These are phyloP conservation scores for Leccinum insolens DNA, from an alignment of 1,284 basidiomycete species.

Conservation along the genomic window DNA sequence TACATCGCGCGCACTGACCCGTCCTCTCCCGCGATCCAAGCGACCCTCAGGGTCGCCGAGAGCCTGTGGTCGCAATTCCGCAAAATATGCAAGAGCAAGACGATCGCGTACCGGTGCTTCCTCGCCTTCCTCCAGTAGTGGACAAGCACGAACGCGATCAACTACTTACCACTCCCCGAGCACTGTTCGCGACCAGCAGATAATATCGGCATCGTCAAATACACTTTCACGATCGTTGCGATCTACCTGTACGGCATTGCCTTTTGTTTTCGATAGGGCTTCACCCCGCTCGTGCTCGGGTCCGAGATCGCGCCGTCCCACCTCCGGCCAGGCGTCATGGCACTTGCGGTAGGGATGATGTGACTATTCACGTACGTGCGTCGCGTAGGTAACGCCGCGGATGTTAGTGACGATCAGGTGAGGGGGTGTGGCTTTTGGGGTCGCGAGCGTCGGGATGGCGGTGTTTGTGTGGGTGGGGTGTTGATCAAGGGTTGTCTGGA, in stretches of 20 bases:
- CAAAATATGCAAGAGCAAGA: conserved; percentile 19
- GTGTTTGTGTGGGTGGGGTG: conserved; percentile 40
- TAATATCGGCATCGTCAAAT: conserved; percentile 60
- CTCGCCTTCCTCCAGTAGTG: conserved; percentile 63
- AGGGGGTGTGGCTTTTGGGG: conserved; percentile 48
- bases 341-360: conserved; percentile 43
- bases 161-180: conserved; percentile 52
- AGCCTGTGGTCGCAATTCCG: too few relatives aligned
- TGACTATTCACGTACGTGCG: conserved; percentile 50
- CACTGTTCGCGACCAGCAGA: conserved; percentile 52
- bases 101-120: conserved; percentile 48
- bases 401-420: conserved; percentile 40
- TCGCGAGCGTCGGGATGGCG: conserved; percentile 46
- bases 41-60: too few relatives aligned
- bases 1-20: conserved; percentile 28
- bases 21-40: too few relatives aligned
- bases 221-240: conserved; percentile 43
- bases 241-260: conserved; percentile 51
- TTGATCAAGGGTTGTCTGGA: conserved; percentile 38
- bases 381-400: conserved; percentile 51
- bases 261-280: conserved; percentile 40
- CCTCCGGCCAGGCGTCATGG: conserved; percentile 43
- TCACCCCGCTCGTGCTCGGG: conserved; percentile 31
- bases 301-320: conserved; percentile 50
- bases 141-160: conserved; percentile 63